Evolutionary conservation across 225 moss, liverwort and hornwort genomes (phyloP), one percentile per base, ranked within the genome.

Genomic region (Neckera pumila): DNA sequence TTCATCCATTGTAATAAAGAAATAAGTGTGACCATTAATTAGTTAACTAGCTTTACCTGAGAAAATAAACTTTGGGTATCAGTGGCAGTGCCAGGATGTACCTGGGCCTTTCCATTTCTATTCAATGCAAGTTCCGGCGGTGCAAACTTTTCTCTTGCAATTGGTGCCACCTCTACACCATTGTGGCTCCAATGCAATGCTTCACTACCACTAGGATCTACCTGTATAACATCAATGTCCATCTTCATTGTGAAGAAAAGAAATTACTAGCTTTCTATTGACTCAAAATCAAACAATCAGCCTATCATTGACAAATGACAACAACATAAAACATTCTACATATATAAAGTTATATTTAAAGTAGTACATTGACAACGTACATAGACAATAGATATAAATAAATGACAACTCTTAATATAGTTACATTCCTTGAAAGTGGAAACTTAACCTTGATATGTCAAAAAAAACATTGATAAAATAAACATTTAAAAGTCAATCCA

Each of bases 51-150:
- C 40, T 9, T 83, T 93, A 95, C 93, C 43, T 90, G 82, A 22
- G 93, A 89, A 78, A 91, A 92, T 23, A 92, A 78, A 79, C 91
- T 95, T 40, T 92, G 93, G 25, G 25, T 88, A 87, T 95, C 91
- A 18, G 88, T 93, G 56, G 95, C 91, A 23, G 89, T 91, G 36
- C 95, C 92, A 47, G 91, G 91, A 57, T 87, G 92, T 63, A 94
- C 94, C 88, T 91, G 90, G 15, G 88, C 91, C 79, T 89, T 88
- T 3, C 95, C 94, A 77, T 95, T 88, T 34, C 87, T 93, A 76
- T 96, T 95, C 54, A 96, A 92, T 1, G 94, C 94, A 12, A 71
- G 91, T n/a, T 47, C 49, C 0, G 0, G 11, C 0, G 0, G 11
- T 25, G 7, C 30, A 13, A 16, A 13, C 0, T 0, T 7, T 14